A percentile compares a stretch with the other conserved stretches of the same genome.
Conservation (phyloP, 495 filamentous ascomycete species). For the Hypoxylon perforatum region DNA sequence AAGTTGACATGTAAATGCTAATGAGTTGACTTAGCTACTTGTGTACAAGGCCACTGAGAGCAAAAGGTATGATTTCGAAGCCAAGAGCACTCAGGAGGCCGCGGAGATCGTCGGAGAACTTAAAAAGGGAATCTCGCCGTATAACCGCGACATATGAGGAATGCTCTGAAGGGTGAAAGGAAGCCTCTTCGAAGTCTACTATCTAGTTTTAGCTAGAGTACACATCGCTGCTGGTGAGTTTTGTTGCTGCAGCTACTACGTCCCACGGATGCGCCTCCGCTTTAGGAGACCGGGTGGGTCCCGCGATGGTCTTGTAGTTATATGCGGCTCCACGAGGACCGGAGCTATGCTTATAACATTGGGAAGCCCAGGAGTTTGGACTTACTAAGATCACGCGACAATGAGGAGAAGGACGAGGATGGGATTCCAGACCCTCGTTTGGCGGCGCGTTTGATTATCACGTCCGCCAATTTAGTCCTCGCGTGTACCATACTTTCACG, state of each 20-base stretch:
- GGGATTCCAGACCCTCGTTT: background rate
- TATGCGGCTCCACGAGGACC: background rate
- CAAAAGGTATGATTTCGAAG: slow-evolving; percentile 98
- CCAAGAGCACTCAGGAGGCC: slow-evolving; percentile 80
- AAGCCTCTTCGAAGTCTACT: background rate
- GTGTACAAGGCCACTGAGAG: slow-evolving; percentile 85
- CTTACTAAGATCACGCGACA: slow-evolving; percentile 2
- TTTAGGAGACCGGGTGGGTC: background rate
- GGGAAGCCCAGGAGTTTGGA: background rate
- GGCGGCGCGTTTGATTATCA: background rate
- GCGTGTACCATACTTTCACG: background rate
- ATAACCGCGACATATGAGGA: slow-evolving; percentile 47
- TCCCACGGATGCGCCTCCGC: background rate
- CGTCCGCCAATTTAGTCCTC: background rate
- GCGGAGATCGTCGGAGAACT: slow-evolving; percentile 90
- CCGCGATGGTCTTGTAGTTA: slow-evolving; percentile 10
- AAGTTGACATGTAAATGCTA: slow-evolving; percentile 23
- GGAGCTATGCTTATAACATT: background rate
- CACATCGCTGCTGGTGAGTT: slow-evolving; percentile 16
- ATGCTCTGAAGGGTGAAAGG: background rate
- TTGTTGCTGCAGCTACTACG: background rate
- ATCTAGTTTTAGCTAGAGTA: slow-evolving; percentile 2
- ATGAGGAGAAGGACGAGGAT: background rate
- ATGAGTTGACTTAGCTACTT: slow-evolving; percentile 63
- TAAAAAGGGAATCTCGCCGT: slow-evolving; percentile 73